Evolutionary conservation across 2,329 filamentous ascomycete genomes (phyloP), one percentile per base, ranked within the genome.

Genomic region (Lecanicillium sp.): DNA sequence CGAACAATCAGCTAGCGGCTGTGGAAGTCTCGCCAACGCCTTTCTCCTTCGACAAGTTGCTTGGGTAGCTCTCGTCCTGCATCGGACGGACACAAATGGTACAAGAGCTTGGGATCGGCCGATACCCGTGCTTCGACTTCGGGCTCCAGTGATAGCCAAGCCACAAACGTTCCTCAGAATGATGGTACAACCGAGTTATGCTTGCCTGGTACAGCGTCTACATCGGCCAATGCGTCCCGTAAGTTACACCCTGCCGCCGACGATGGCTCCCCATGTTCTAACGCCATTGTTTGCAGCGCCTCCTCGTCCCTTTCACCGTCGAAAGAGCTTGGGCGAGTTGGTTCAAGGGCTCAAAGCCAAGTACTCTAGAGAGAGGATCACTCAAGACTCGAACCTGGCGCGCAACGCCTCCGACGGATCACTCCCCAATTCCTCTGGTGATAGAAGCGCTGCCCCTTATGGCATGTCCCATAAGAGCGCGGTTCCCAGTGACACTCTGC

Each of bases 261-360:
- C 39, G 42, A 33, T 52, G 48, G 48, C 46, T 52, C 28, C 43
- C 44, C 22, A 46, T 43, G 25, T 42, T 46, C 33, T 47, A 44
- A 36, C 9, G n/a, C 35, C 4, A 7, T 8, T 10, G 14, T 25
- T 11, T 12, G n/a, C 13, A 44, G 37, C 34, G 9, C 36, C 39
- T 29, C 12, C n/a, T 17, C 41, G 33, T 15, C 37, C 35, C 12
- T 40, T 50, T 15, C 44, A 43, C 33, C 50, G 49, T 11, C 49
- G 51, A 14, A 49, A 48, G 39, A 59, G 52, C 31, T 46, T 60
- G n/a, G 51, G 51, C 29, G 51, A 52, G 39, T 48, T 53, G 20
- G 54, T 61, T 37, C 49, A 51, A 4, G 48, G 48, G 34, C 49
- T 56, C 40, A 55, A 42, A 40, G 38, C 46, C 7, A 56, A 50